Percentiles rank a stretch among this genome's conserved stretches.
phyloP scores from a whole-genome alignment of 2,329 filamentous ascomycete genomes.

The Microdochium paspali region DNA sequence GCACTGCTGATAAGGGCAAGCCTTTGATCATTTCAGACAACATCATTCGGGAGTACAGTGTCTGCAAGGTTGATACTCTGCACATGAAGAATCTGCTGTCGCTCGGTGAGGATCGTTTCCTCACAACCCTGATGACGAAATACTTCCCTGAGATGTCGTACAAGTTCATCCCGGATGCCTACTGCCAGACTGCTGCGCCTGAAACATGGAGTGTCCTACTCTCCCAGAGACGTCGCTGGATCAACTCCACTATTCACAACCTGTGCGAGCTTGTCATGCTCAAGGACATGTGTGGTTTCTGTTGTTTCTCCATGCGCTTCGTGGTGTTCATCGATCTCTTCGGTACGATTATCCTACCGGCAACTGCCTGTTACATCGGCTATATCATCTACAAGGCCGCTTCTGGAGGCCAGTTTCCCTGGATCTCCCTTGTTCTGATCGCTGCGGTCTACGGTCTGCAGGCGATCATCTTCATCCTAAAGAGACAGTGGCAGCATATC shows the following conservation, averaged over 20 bases:
- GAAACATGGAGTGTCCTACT: slow-evolving; percentile 90
- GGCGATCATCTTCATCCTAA: slow-evolving; percentile 90
- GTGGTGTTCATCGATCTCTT: slow-evolving; percentile 91
- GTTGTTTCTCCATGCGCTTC: slow-evolving; percentile 97
- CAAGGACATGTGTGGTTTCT: slow-evolving; percentile 95
- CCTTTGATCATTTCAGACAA: slow-evolving; percentile 88
- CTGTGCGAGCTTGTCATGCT: slow-evolving; percentile 82
- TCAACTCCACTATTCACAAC: slow-evolving; percentile 98
- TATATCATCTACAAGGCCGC: slow-evolving; percentile 80
- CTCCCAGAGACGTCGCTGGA: slow-evolving; percentile 98
- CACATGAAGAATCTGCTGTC: slow-evolving; percentile 80
- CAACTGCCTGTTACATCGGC: slow-evolving; percentile 75
- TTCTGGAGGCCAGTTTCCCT: slow-evolving; percentile 65
- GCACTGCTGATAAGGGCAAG: slow-evolving; percentile 87
- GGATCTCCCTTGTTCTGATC: slow-evolving; percentile 82
- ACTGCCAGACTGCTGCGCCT: slow-evolving; percentile 86
- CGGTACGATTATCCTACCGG: slow-evolving; percentile 85
- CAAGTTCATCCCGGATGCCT: slow-evolving; percentile 92
- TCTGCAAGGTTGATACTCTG: slow-evolving; percentile 84
- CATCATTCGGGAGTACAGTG: slow-evolving; percentile 79
- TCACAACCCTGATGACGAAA: slow-evolving; percentile 97
- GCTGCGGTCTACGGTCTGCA: slow-evolving; percentile 92
- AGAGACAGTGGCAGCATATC: slow-evolving; percentile 95
- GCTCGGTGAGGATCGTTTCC: slow-evolving; percentile 74
- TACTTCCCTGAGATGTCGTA: slow-evolving; percentile 92